Evolutionary conservation across 2,329 filamentous ascomycete species (phyloP), one percentile per base, ranked within the genome.

Genomic region (Coniella lustricola): DNA sequence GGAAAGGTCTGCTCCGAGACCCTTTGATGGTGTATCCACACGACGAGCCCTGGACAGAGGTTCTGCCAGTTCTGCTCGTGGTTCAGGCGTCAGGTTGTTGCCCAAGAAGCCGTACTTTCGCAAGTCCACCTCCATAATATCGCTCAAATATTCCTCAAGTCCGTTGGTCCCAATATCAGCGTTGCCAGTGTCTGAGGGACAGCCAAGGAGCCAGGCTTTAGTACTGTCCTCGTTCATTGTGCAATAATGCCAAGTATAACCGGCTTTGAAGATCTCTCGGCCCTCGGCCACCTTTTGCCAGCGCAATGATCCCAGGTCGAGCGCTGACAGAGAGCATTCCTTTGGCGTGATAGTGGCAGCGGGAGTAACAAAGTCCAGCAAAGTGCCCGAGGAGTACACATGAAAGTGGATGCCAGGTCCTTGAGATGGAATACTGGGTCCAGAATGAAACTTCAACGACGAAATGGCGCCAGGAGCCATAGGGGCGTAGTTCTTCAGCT

Each of bases 211-310:
- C 90, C 93, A 98, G 7, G 90, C 93, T 63, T 95, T 95, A 7
- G 93, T 96, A 5, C 91, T 91, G 59, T 95, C 88, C 52, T 93
- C 84, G 62, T 96, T 94, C 68, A 96, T 86, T 3, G 90, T 95
- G 64, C 93, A 97, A 63, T 98, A 98, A 65, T 97, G 91, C 93
- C 93, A 98, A 51, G 91, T 82, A 64, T 93, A 97, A n/a, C 86
- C 88, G 0, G 82, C 74, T 57, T 87, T 87, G 68, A 96, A 98
- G 31, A 98, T 84, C 62, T 98, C 93, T 43, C 88, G 85, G 3
- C 93, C 93, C 60, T 96, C 91, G 1, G 91, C 93, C 16, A 98
- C 75, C 62, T 90, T 94, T 65, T 95, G 90, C 93, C 93, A 98
- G 41, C 90, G 84, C 43, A 97, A 70, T 0, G 87, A 85, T 50